Evolutionary conservation across 1,284 basidiomycete genomes (phyloP), one percentile per base, ranked within the genome.

Genomic region (Uromyces viciae-fabae): DNA sequence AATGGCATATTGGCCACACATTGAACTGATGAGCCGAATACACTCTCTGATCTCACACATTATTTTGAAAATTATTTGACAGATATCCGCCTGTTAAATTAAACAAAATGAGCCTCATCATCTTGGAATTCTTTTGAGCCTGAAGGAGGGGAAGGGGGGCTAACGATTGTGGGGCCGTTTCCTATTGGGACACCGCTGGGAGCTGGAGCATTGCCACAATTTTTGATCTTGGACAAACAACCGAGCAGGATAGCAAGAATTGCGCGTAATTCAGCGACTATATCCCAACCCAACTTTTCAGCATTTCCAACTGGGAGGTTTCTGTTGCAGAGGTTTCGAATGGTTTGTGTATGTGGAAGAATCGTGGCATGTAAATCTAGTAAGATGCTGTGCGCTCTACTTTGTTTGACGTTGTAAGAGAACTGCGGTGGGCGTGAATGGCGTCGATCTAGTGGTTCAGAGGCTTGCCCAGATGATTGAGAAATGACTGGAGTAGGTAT

Each of bases 41-140:
- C 42, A 49, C 28, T 71, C 43, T 22, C 68, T 17, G 22, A 71
- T 71, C 49, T 71, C 68, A 22, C 68, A 71, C 68, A 71, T 71
- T 1, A 71, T 71, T 36, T 52, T 71, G 68, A 52, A 71, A 46
- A 52, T 49, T 1, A 71, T 9, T 22, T 49, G 43, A 33, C 43
- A 71, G 15, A 71, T 71, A 46, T 71, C 68, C 22, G 46, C 43
- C 68, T 71, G 43, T 14, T 42, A 46, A 25, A n/a, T n/a, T 5
- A 38, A 4, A 17, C 3, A 28, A 60, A 60, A 33, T 15, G 15
- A 60, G 9, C 5, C 3, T 33, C 5, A 33, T 28, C 11, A 33
- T 7, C 22, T 3, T n/a, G n/a, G n/a, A n/a, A n/a, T n/a, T n/a
- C n/a, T n/a, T n/a, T n/a, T n/a, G n/a, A n/a, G n/a, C n/a, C n/a